These are phyloP conservation scores for Leishmania amazonensis DNA, from an alignment of 208 protist genomes.

Conservation along the genomic window DNA sequence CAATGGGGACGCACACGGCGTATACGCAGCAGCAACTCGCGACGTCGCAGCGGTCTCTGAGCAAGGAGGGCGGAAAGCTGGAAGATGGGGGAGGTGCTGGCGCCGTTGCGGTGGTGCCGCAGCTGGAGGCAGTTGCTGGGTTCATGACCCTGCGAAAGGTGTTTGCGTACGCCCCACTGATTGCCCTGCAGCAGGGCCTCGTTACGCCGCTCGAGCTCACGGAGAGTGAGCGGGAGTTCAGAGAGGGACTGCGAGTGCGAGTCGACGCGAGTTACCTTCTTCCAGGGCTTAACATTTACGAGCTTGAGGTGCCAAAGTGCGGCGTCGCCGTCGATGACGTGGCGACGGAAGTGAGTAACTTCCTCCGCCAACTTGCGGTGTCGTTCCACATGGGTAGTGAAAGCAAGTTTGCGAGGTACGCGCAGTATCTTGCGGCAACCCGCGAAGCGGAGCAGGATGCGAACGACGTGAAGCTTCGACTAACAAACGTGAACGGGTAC, in stretches of 20 bases:
- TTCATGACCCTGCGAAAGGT: slow-evolving; percentile 35
- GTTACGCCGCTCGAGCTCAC: neutral
- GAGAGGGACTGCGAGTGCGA: slow-evolving; percentile 25
- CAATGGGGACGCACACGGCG: slow-evolving; percentile 11
- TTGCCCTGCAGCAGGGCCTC: slow-evolving; percentile 1
- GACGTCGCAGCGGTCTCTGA: neutral
- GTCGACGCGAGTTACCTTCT: slow-evolving; percentile 33
- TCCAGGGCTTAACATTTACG: slow-evolving; percentile 43
- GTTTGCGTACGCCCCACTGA: slow-evolving; percentile 33
- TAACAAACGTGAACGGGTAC: slow-evolving; percentile 58
- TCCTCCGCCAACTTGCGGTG: slow-evolving; percentile 41
- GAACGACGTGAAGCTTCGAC: slow-evolving; percentile 58
- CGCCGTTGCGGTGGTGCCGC: neutral
- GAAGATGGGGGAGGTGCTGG: neutral
- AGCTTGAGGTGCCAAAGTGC: slow-evolving; percentile 71
- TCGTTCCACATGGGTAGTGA: slow-evolving; percentile 50
- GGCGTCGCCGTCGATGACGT: slow-evolving; percentile 52
- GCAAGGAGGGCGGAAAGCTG: neutral
- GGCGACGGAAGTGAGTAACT: slow-evolving; percentile 36
- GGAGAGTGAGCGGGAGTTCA: slow-evolving; percentile 12
- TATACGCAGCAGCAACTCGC: slow-evolving; percentile 15
- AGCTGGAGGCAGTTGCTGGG: slow-evolving; percentile 16
- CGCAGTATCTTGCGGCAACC: slow-evolving; percentile 40
- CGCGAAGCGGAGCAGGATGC: slow-evolving; percentile 29
- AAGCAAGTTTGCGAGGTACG: slow-evolving; percentile 74